Percentiles rank a stretch among this genome's conserved stretches.
Evolutionary conservation across 2,329 filamentous ascomycete genomes (phyloP).

Genomic region (Remersonia thermophila): DNA sequence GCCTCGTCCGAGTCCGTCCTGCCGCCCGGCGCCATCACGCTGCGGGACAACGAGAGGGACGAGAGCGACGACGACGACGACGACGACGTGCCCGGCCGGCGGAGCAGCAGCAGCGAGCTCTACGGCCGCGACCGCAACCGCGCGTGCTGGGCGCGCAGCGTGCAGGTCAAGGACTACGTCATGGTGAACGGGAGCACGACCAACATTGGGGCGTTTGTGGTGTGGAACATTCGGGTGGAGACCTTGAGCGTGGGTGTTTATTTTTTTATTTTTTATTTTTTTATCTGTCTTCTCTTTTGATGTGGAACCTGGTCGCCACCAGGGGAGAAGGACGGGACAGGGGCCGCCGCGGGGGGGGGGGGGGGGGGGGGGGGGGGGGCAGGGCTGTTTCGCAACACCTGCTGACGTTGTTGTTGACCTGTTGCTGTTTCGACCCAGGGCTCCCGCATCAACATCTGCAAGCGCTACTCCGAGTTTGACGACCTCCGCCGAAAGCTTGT

Average conservation of each 20-base stretch:
- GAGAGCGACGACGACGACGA: conserved; percentile 27
- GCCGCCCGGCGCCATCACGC: conserved; percentile 42
- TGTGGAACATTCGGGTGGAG: conserved; percentile 83
- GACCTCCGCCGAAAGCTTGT: conserved; percentile 62
- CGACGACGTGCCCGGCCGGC: neutral
- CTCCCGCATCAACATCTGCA: conserved; percentile 48
- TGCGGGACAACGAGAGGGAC: conserved; percentile 49
- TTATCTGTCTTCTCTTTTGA: neutral
- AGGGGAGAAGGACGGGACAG: no score
- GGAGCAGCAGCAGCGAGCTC: conserved; percentile 13
- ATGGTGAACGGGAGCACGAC: conserved; percentile 44
- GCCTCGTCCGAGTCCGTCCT: conserved; percentile 37
- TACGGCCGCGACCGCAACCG: conserved; percentile 32
- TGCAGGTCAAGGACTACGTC: conserved; percentile 45
- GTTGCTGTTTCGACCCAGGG: conserved; percentile 30
- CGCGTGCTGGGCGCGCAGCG: conserved; percentile 54
- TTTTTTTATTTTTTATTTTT: neutral
- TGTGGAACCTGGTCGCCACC: conserved; percentile 1
- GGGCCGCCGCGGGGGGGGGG: no score
- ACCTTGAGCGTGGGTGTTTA: conserved; percentile 67
- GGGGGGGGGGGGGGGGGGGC: no score
- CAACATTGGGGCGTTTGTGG: conserved; percentile 76
- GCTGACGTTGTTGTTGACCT: no score
- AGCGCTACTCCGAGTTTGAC: conserved; percentile 89
- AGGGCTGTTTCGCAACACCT: no score